These are phyloP conservation scores for Colletotrichum plurivorum DNA, from an alignment of 2,329 filamentous ascomycete genomes.

Conservation along the genomic window DNA sequence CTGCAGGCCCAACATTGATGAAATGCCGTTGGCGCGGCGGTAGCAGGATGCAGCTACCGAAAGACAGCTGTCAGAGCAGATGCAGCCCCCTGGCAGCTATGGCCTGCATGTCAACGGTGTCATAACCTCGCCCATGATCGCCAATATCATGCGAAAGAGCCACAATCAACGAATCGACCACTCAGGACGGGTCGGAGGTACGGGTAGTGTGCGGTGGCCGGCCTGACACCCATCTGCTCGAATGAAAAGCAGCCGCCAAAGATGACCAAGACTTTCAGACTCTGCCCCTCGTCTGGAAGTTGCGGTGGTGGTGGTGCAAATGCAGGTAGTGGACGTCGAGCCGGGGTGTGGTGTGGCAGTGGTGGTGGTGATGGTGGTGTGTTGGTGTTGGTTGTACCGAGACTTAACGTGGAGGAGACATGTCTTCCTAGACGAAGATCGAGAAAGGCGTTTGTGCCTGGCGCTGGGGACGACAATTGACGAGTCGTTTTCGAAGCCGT, in stretches of 20 bases:
- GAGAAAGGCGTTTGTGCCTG: constrained; percentile 17
- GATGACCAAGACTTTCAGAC: neutral
- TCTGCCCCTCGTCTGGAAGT: constrained; percentile 12
- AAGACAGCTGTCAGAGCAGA: constrained; percentile 13
- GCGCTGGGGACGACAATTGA: constrained; percentile 2
- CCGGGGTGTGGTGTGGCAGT: constrained; percentile 7
- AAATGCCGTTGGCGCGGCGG: constrained; percentile 3
- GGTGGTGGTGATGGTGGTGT: neutral
- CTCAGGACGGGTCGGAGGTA: neutral
- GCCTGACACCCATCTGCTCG: neutral
- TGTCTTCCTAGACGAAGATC: constrained; percentile 29
- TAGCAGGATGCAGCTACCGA: constrained; percentile 18
- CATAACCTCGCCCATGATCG: constrained; percentile 11
- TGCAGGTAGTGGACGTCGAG: constrained; percentile 1
- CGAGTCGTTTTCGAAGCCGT: constrained; percentile 24
- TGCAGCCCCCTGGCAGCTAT: neutral
- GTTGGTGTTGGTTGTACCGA: constrained; percentile 19
- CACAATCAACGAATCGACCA: constrained; percentile 3
- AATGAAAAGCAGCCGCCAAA: neutral
- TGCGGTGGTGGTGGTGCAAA: constrained; percentile 6
- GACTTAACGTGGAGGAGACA: constrained; percentile 32
- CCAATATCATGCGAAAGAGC: constrained; percentile 10
- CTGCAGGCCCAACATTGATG: constrained; percentile 3
- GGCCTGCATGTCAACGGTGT: constrained; percentile 6
- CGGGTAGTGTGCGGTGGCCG: neutral